Evolutionary conservation across 2,329 filamentous ascomycete genomes (phyloP), one percentile per base, ranked within the genome.

Genomic region (Pseudocercospora macadamiae): DNA sequence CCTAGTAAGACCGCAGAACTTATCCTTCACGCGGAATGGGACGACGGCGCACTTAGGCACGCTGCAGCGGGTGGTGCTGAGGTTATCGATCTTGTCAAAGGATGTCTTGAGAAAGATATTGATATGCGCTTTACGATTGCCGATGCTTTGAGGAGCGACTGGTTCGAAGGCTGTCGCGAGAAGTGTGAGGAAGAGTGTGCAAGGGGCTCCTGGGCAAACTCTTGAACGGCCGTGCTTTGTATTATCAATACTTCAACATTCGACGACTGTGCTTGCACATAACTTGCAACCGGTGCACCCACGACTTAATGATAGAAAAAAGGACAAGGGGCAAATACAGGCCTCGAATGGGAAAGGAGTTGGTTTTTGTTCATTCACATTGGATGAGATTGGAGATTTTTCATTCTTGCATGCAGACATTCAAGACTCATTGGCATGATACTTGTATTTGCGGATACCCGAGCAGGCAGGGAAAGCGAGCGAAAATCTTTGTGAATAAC

Each of bases 1-100:
- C 77, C 83, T 45, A 81, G 83, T 47, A 83, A 82, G 57, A 79
- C 87, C 3, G 80, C 82, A 55, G 79, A 81, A 60, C 82, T 84
- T 64, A 89, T 89, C 58, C 71, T 83, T 26, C 78, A 77, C 14
- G 86, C 85, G 4, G 80, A 82, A 16, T 89, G 85, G 83, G 78
- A 87, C 57, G 73, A 76, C 9, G 72, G 80, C 12, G 74, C 78
- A 10, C 74, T 87, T 21, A 72, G 81, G 23, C 74, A 75, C 3
- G 75, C 76, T 12, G 71, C 72, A n/a, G 75, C 76, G 0, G 74
- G 72, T 10, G 70, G 75, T 12, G 72, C 73, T 58, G 79, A 82
- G 23, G 81, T 80, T 8, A 73, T 85, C 44, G 82, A 84, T n/a
- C 67, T 89, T 21, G 76, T 89, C 14, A 75, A 77, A 42, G 83